These are phyloP conservation scores for Cryphonectria carpinicola DNA, from an alignment of 2,329 filamentous ascomycete species.

Conservation along the genomic window DNA sequence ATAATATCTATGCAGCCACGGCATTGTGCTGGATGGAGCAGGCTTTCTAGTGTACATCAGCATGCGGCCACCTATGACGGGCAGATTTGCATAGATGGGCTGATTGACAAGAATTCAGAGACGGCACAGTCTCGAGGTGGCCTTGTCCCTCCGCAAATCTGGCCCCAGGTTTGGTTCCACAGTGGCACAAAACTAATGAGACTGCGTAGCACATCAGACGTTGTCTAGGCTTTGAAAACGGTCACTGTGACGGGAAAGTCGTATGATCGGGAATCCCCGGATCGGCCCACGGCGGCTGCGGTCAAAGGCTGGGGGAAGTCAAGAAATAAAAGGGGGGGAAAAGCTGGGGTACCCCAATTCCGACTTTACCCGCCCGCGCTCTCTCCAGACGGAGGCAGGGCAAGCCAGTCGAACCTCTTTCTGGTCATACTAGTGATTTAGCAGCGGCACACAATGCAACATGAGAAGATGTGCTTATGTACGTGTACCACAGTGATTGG, in stretches of 20 bases:
- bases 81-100: constrained; percentile 21
- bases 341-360: constrained; percentile 8
- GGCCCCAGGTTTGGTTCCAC: constrained; percentile 27
- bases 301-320: background rate
- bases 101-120: constrained; percentile 25
- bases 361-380: constrained; percentile 6
- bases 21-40: background rate
- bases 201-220: constrained; percentile 21
- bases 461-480: background rate
- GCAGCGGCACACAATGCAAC: background rate
- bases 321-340: background rate
- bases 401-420: background rate
- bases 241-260: constrained; percentile 24
- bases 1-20: background rate
- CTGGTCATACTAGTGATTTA: background rate
- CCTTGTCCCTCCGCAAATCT: constrained; percentile 17
- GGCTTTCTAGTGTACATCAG: background rate
- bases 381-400: background rate
- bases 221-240: background rate
- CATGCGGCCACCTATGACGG: constrained; percentile 11
- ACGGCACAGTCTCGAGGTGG: constrained; percentile 3
- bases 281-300: constrained; percentile 24
- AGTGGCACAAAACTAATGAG: constrained; percentile 10
- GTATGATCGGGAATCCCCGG: constrained; percentile 29
- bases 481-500: background rate